Conservation (phyloP, 2,329 filamentous ascomycete genomes). For the Westerdykella ornata region DNA sequence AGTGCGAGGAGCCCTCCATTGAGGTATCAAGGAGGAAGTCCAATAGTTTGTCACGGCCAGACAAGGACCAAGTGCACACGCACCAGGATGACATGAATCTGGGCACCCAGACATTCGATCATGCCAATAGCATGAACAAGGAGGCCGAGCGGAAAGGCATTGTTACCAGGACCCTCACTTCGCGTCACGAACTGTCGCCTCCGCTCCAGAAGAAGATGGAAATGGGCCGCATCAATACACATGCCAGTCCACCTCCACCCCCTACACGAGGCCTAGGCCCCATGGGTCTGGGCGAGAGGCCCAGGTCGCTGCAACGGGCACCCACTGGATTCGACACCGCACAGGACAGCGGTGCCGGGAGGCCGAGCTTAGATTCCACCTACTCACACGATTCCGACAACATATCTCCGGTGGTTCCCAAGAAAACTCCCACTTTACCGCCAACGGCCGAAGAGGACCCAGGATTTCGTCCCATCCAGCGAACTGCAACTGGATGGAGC, state of each 20-base stretch:
- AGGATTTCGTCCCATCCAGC: slow-evolving; percentile 52
- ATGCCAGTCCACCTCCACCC: slow-evolving; percentile 20
- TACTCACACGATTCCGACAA: slow-evolving; percentile 29
- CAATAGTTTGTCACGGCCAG: slow-evolving; percentile 13
- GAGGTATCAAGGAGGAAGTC: slow-evolving; percentile 57
- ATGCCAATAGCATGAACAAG: slow-evolving; percentile 18
- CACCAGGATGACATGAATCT: slow-evolving; percentile 29
- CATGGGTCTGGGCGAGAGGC: slow-evolving; percentile 34
- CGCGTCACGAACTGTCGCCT: slow-evolving; percentile 32
- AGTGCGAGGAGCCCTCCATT: slow-evolving; percentile 63
- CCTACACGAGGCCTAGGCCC: slow-evolving; percentile 24
- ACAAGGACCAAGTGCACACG: slow-evolving; percentile 13
- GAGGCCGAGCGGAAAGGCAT: slow-evolving; percentile 21
- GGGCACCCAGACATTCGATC: slow-evolving; percentile 21
- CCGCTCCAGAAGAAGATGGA: slow-evolving; percentile 33
- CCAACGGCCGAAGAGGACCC: slow-evolving; percentile 33
- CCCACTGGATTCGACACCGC: slow-evolving; percentile 30
- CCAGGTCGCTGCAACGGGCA: slow-evolving; percentile 24
- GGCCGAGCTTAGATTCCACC: slow-evolving; percentile 29
- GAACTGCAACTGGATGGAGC: slow-evolving; percentile 52
- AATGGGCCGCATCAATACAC: slow-evolving; percentile 32
- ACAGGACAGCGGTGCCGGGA: slow-evolving; percentile 9
- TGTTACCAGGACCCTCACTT: slow-evolving; percentile 31
- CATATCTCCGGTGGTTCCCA: slow-evolving; percentile 17
- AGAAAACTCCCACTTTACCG: slow-evolving; percentile 21